Conservation (phyloP, 1,139 yeast genomes). For the Suhomyces chickasaworum region DNA sequence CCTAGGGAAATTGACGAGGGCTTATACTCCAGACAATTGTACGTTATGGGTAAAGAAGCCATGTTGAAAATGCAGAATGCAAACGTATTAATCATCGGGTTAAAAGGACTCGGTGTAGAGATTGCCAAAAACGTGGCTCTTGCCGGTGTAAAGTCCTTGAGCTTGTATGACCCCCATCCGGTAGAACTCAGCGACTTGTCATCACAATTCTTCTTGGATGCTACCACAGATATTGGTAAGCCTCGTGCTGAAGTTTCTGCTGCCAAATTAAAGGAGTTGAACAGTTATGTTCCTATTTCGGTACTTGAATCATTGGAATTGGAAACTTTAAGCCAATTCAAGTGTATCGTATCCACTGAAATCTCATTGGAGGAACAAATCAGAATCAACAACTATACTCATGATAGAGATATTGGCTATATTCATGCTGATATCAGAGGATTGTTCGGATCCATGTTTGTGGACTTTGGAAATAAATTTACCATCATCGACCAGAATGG, state of each 20-base stretch:
- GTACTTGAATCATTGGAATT: constrained; percentile 58
- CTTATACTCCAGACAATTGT: constrained; percentile 91
- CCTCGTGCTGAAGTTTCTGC: constrained; percentile 76
- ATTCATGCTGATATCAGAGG: constrained; percentile 85
- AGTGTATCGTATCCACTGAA: constrained; percentile 83
- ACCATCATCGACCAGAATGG: constrained; percentile 85
- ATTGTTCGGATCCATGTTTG: constrained; percentile 84
- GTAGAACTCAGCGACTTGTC: constrained; percentile 74
- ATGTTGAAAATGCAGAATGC: constrained; percentile 96
- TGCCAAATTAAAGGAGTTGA: constrained; percentile 73
- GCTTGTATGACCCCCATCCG: constrained; percentile 81
- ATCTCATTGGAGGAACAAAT: constrained; percentile 74
- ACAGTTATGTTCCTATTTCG: constrained; percentile 86
- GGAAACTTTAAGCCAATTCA: constrained; percentile 57
- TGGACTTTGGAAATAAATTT: constrained; percentile 84
- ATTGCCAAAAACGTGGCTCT: constrained; percentile 94
- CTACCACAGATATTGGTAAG: constrained; percentile 67
- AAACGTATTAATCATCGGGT: constrained; percentile 82
- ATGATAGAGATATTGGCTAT: constrained; percentile 70
- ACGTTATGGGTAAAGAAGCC: constrained; percentile 93
- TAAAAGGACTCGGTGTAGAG: constrained; percentile 91
- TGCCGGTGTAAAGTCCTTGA: constrained; percentile 93
- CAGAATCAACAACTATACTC: constrained; percentile 74
- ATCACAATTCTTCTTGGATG: constrained; percentile 78
- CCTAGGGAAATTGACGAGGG: constrained; percentile 81